Evolutionary conservation across 495 filamentous ascomycete genomes (phyloP), one percentile per base, ranked within the genome.

Genomic region (Extremus antarcticus): DNA sequence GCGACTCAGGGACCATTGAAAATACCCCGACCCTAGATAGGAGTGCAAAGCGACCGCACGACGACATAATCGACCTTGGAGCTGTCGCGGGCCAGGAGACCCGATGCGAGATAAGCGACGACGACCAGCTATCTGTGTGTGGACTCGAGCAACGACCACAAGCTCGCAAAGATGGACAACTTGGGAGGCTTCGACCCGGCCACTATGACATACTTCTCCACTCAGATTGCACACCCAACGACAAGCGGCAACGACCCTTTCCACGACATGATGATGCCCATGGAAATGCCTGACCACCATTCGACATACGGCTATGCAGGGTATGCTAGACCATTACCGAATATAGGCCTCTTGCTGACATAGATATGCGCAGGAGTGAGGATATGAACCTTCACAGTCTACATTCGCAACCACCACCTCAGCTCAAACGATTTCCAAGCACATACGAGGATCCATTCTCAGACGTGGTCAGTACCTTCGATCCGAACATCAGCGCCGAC

Each of bases 111-210:
- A 35, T 7, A 13, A 35, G 29, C 29, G 29, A 4, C 7, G 29
- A 7, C 13, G 29, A 4, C 29, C 13, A 13, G 29, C 29, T 35
- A 13, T 35, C 7, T 4, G 13, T 35, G 29, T 4, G 29, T 35
- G 29, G 29, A 35, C 29, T 35, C 29, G 29, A 35, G 7, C 29
- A 35, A 45, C 41, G 41, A 21, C 8, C 16, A 13, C 46, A 23
- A 25, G 4, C 7, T 47, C 23, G 49, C 59, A 20, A 48, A 1
- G 25, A 62, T 62, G 59, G 66, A 68, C 51, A 58, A 65, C 66
- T 82, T 85, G 77, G 77, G 83, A 63, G 75, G 78, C 66, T 85
- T 79, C 70, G 80, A 84, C 63, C 77, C 76, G 58, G 78, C 80
- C 69, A 74, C 75, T 62, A 80, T 84, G 78, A 75, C 78, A 43